phyloP scores from a whole-genome alignment of 106 monocot genomes.

The Apostasia shenzhenica region DNA sequence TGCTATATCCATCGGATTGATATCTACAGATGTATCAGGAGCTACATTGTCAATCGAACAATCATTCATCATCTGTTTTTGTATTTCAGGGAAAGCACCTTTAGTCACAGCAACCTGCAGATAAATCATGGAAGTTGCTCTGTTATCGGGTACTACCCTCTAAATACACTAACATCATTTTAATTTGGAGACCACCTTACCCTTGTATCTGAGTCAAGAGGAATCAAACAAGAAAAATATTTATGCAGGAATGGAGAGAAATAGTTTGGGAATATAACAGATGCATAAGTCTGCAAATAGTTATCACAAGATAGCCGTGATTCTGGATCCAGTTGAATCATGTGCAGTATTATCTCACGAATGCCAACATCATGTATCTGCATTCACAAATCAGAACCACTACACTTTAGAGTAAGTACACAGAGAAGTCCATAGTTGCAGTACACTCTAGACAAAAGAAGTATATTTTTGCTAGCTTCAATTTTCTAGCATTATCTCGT shows the following conservation, averaged over 20 bases:
- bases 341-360: slow-evolving; percentile 92
- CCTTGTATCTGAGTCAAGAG: slow-evolving; percentile 84
- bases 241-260: slow-evolving; percentile 92
- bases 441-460: neutral
- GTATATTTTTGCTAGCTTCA: neutral
- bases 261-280: slow-evolving; percentile 75
- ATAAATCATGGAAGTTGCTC: neutral
- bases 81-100: slow-evolving; percentile 65
- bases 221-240: slow-evolving; percentile 87
- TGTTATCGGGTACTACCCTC: neutral
- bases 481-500: neutral
- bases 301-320: slow-evolving; percentile 71
- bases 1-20: slow-evolving; percentile 15
- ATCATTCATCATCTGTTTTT: slow-evolving; percentile 49
- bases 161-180: neutral
- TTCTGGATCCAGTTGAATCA: slow-evolving; percentile 97
- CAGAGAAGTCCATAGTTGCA: neutral
- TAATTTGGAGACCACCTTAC: slow-evolving; percentile 22
- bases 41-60: slow-evolving; percentile 21
- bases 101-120: slow-evolving; percentile 70
- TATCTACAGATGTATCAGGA: slow-evolving; percentile 6
- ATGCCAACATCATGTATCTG: slow-evolving; percentile 91
- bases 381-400: slow-evolving; percentile 6
- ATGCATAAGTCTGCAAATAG: slow-evolving; percentile 78
- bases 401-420: slow-evolving; percentile 2